Evolutionary conservation across 805 yeast species (phyloP).

Genomic region (Myxozyma neglecta): DNA sequence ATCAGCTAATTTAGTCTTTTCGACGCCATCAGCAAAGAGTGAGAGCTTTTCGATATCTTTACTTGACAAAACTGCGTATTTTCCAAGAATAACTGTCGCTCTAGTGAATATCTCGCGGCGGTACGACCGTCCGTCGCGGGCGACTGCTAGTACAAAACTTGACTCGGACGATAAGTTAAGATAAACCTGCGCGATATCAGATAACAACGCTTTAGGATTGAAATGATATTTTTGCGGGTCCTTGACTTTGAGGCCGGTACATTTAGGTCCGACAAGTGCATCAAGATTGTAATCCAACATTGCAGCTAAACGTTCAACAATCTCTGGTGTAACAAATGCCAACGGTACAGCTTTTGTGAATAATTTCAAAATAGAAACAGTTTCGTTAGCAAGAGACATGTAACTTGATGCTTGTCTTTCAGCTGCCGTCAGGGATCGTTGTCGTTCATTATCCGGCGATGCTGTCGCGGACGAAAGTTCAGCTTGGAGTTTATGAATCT

Average conservation of each 20-base stretch:
- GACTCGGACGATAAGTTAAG: slow-evolving; percentile 64
- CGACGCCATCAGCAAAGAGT: slow-evolving; percentile 66
- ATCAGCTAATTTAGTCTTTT: slow-evolving; percentile 49
- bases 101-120: slow-evolving; percentile 62
- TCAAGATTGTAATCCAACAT: slow-evolving; percentile 92
- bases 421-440: slow-evolving; percentile 62
- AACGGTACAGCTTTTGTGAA: slow-evolving; percentile 84
- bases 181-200: slow-evolving; percentile 71
- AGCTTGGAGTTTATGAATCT: slow-evolving; percentile 71
- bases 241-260: slow-evolving; percentile 80
- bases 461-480: slow-evolving; percentile 48
- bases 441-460: slow-evolving; percentile 36
- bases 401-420: slow-evolving; percentile 79
- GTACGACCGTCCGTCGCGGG: slow-evolving; percentile 91
- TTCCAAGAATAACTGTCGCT: slow-evolving; percentile 65
- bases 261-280: slow-evolving; percentile 93
- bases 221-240: slow-evolving; percentile 81
- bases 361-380: slow-evolving; percentile 72
- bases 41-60: slow-evolving; percentile 53
- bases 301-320: slow-evolving; percentile 90
- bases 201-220: slow-evolving; percentile 70
- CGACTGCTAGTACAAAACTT: slow-evolving; percentile 74
- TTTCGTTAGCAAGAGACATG: slow-evolving; percentile 79
- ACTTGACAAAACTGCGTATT: slow-evolving; percentile 55
- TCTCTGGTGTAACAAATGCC: slow-evolving; percentile 83